Evolutionary conservation across 2,329 filamentous ascomycete species (phyloP), one percentile per base, ranked within the genome.

Genomic region (Huntiella abstrusa): DNA sequence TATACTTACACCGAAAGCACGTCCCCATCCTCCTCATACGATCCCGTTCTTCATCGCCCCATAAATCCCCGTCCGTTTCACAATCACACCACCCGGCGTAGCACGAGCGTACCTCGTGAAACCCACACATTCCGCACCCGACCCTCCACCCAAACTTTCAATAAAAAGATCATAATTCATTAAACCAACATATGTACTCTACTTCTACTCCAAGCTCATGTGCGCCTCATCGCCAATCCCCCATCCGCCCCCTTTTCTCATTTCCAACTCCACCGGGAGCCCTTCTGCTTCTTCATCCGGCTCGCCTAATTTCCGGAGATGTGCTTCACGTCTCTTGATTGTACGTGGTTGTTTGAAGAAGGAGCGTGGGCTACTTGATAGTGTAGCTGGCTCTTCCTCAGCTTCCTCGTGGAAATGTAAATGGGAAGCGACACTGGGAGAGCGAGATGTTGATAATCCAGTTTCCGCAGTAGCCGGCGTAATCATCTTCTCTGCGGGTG

Each of bases 211-310:
- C 53, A 93, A 64, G 32, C 77, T 80, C 81, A 93, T 91, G 55
- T 80, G 70, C 17, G 81, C 76, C 56, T 93, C 85, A 58, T 94
- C 86, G 1, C 83, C 82, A 43, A 92, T 71, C 0, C 83, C 83
- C 77, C 85, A 86, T 55, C 75, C 72, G 3, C 61, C 71, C 53
- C 64, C 77, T 3, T 28, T 28, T 8, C 22, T 28, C 22, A 73
- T 61, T 59, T 71, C 64, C 41, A 74, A 57, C 47, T 70, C 66
- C 4, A 71, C 57, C 46, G 64, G 62, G 19, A 65, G 54, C 19
- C 64, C 62, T 41, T 65, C 68, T 45, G 65, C 62, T 49, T 58
- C 64, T 50, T 58, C 63, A 47, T 64, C 68, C 7, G 13, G 28
- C 33, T 49, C 48, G 38, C 32, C 54, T 59, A 13, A 66, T 62